Percentiles rank a stretch among this genome's conserved stretches.
These are phyloP conservation scores for Castanea sativa DNA, from an alignment of 306 rosid genomes.

Conservation along the genomic window DNA sequence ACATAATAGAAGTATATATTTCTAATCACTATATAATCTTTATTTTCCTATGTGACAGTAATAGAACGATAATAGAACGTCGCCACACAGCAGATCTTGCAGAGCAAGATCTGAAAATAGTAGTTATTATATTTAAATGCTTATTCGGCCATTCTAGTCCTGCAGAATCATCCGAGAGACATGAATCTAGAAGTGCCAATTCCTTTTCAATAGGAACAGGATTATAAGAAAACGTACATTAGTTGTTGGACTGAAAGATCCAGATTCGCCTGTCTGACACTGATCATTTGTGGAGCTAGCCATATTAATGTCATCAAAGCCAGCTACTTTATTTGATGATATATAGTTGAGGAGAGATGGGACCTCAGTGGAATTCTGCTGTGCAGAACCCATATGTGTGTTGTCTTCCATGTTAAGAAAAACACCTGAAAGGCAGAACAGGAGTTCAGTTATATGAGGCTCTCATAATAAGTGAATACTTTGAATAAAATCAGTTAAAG, in stretches of 20 bases:
- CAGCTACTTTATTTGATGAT: constrained; percentile 46
- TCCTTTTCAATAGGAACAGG: background rate
- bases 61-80: background rate
- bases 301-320: constrained; percentile 44
- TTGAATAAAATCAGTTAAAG: background rate
- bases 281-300: background rate
- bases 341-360: constrained; percentile 59
- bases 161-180: no score
- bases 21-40: background rate
- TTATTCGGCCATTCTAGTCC: no score
- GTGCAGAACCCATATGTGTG: constrained; percentile 12
- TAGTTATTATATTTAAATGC: no score
- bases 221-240: constrained; percentile 38
- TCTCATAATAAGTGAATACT: background rate
- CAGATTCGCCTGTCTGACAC: constrained; percentile 24
- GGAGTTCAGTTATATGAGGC: background rate
- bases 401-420: constrained; percentile 33
- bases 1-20: background rate
- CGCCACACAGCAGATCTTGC: no score
- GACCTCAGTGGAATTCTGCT: constrained; percentile 30
- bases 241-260: constrained; percentile 20
- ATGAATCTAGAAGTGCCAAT: background rate
- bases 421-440: constrained; percentile 23
- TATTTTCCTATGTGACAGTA: background rate
- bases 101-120: no score